Conservation (phyloP, 805 yeast genomes). For the Starmerella vaccinii region DNA sequence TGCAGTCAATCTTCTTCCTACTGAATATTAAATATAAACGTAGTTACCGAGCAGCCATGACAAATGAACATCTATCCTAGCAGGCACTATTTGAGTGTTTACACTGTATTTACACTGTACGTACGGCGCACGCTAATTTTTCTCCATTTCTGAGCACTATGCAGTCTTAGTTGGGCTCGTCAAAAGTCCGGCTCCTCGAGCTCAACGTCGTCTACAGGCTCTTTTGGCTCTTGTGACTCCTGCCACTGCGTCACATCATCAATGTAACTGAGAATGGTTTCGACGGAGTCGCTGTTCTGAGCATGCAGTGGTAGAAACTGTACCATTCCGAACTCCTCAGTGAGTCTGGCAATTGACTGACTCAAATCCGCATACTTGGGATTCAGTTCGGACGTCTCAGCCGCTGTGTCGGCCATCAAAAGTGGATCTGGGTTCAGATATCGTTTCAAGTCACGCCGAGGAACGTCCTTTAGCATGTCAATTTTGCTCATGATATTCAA, state of each 20-base stretch:
- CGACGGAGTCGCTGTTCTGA: constrained; percentile 61
- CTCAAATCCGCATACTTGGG: constrained; percentile 64
- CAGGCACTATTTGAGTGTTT: too few relatives aligned
- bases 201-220: constrained; percentile 53
- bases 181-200: constrained; percentile 19
- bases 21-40: too few relatives aligned
- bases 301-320: constrained; percentile 87
- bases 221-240: constrained; percentile 93
- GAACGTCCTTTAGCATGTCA: constrained; percentile 72
- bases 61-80: too few relatives aligned
- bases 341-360: constrained; percentile 73
- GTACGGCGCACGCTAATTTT: too few relatives aligned
- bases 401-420: constrained; percentile 41
- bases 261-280: constrained; percentile 76
- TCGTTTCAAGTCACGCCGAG: constrained; percentile 66
- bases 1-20: too few relatives aligned
- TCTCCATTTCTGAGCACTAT: background rate
- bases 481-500: constrained; percentile 78
- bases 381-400: constrained; percentile 39
- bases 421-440: constrained; percentile 88
- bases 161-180: background rate
- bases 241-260: constrained; percentile 98
- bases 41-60: too few relatives aligned
- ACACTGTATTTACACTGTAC: too few relatives aligned
- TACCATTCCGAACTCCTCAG: constrained; percentile 98